These are phyloP conservation scores for Populus pruinosa DNA, from an alignment of 345 rosid genomes.

Conservation along the genomic window DNA sequence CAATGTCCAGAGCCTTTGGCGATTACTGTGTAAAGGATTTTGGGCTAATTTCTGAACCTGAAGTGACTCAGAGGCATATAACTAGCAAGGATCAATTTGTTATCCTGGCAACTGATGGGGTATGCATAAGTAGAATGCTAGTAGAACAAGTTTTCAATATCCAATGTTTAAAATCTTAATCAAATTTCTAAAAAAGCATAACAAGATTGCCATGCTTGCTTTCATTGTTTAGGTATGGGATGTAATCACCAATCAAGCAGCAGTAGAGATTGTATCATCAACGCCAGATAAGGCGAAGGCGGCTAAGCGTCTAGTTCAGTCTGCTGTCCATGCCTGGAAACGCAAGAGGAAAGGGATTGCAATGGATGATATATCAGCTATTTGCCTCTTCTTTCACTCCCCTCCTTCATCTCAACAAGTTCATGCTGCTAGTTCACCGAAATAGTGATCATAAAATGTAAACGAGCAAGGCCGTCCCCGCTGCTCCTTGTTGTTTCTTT, in stretches of 20 bases:
- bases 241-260: conserved; percentile 83
- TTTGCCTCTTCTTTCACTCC: conserved; percentile 80
- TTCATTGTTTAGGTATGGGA: conserved; percentile 70
- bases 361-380: conserved; percentile 88
- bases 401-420: conserved; percentile 22
- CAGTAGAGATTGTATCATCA: conserved; percentile 64
- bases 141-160: neutral
- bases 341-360: conserved; percentile 71
- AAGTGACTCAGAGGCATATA: conserved; percentile 75
- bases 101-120: conserved; percentile 89
- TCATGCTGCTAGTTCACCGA: conserved; percentile 9
- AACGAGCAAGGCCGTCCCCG: neutral
- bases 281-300: conserved; percentile 54
- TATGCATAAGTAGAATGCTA: conserved; percentile 21
- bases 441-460: conserved; percentile 16
- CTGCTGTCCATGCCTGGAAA: conserved; percentile 70
- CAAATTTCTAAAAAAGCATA: neutral
- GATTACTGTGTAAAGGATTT: conserved; percentile 80
- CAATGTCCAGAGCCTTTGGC: conserved; percentile 97
- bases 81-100: conserved; percentile 69
- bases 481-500: neutral
- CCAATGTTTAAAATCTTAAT: neutral
- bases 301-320: conserved; percentile 60
- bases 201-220: neutral
- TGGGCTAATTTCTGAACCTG: conserved; percentile 85